phyloP scores from a whole-genome alignment of 2,329 filamentous ascomycete genomes.

The Ceratocystis huliohia region DNA sequence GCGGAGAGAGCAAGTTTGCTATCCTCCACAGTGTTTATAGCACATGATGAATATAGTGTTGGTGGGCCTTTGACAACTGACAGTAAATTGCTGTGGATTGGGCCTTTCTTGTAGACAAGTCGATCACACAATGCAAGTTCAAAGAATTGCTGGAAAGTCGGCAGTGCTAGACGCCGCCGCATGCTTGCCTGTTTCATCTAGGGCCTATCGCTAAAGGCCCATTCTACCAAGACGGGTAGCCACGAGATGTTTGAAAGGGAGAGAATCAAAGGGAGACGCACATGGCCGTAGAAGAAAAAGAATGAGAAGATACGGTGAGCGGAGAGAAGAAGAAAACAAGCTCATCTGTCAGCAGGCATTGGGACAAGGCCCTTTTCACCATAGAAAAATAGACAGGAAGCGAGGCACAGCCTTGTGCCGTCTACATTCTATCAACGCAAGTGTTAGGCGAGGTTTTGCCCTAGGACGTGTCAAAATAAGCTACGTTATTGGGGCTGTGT shows the following conservation, averaged over 20 bases:
- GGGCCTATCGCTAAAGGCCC: too few species aligned
- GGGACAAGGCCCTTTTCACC: neutral
- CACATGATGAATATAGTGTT: neutral
- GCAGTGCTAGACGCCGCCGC: neutral
- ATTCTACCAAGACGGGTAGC: neutral
- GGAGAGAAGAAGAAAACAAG: neutral
- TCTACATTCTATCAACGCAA: neutral
- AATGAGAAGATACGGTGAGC: neutral
- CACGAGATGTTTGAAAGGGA: conserved; percentile 3
- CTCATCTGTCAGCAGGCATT: neutral
- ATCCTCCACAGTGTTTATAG: neutral
- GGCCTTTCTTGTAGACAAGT: neutral
- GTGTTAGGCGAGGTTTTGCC: neutral
- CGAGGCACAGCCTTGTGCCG: neutral
- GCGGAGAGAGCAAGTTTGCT: neutral
- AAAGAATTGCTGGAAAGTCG: neutral
- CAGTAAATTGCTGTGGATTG: neutral
- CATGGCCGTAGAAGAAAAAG: neutral
- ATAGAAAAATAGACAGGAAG: neutral
- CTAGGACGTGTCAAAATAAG: conserved; percentile 9
- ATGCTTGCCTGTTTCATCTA: too few species aligned
- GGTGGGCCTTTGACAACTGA: neutral
- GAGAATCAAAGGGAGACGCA: neutral
- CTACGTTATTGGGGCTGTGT: conserved; percentile 10
- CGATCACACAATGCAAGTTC: neutral